phyloP scores from a whole-genome alignment of 148 eudicot species.

The Vaccinium myrtillus region DNA sequence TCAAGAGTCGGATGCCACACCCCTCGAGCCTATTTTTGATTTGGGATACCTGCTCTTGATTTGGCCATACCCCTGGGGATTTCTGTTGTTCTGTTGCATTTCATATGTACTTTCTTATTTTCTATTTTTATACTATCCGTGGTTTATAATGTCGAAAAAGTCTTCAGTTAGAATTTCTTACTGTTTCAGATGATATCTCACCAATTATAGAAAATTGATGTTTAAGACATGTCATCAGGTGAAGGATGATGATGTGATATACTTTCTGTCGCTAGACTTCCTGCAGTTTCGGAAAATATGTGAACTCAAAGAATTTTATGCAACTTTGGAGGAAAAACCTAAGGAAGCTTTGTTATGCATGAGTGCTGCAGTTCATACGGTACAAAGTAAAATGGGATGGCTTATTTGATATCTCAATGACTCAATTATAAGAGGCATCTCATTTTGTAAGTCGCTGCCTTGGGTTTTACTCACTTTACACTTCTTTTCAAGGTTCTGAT shows the following conservation, averaged over 20 bases:
- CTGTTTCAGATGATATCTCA: not conserved
- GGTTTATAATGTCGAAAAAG: not conserved
- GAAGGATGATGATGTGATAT: conserved; percentile 57
- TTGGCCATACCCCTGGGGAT: not conserved
- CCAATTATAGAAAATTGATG: not conserved
- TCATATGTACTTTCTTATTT: not conserved
- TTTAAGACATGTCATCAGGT: conserved; percentile 45
- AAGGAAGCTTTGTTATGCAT: conserved; percentile 88
- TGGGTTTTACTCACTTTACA: not conserved
- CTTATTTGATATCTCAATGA: not conserved
- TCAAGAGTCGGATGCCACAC: not conserved
- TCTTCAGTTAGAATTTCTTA: not conserved
- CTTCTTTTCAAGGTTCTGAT: conserved; percentile 44
- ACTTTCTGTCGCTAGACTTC: conserved; percentile 57
- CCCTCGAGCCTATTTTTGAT: too few species aligned
- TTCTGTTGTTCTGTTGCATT: not conserved
- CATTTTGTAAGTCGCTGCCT: not conserved
- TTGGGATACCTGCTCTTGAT: not conserved
- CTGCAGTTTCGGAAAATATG: conserved; percentile 68
- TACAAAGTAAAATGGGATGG: conserved; percentile 16
- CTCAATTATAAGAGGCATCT: not conserved
- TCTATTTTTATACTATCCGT: not conserved
- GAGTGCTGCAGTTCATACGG: conserved; percentile 95
- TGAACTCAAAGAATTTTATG: conserved; percentile 45
- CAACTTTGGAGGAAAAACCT: conserved; percentile 56